Evolutionary conservation across 257 asterid species (phyloP), one percentile per base, ranked within the genome.

Genomic region (Ocimum tenuiflorum): DNA sequence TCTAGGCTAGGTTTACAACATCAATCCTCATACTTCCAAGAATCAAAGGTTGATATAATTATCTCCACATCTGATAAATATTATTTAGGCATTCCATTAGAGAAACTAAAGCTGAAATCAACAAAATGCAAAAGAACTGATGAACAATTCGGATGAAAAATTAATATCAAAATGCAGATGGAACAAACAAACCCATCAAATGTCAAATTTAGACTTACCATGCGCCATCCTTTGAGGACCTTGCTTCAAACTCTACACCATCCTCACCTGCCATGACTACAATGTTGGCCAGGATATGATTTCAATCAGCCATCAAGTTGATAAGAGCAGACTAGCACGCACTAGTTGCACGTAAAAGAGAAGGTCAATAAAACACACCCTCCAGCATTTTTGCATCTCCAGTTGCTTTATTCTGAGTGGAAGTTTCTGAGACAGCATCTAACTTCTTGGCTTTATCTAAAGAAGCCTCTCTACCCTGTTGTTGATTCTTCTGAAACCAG

Each of bases 151-250:
- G 5, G 33, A 38, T 35, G 59, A 36, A 50, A 68, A 69, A 63
- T 33, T 63, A 43, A 36, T 36, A 68, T 24, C 45, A 20, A 3
- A 27, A 66, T 0, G 22, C 49, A 23, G 47, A 43, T 35, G 13
- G 15, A 15, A 62, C 33, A 55, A 54, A 43, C 14, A 39, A 9
- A 14, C 10, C 24, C 42, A 10, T 64, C 59, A 29, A 27, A 57
- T 41, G 55, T 20, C 18, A 42, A 55, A 56, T 50, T 23, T 52
- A 55, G 60, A 65, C 82, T 69, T 81, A 89, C 98, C 97, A 92
- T 39, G 98, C 98, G 53, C 88, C 94, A 63, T 92, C 98, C 74
- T 55, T 79, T 1, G 85, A 31, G 54, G 98, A 92, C 78, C 75
- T 82, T 2, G 99, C 97, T 78, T 89, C 97, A 68, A 87, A 89